A percentile compares a stretch with the other conserved stretches of the same genome.
Conservation (phyloP, 108 stramenopile species). For the Epithemia pelagica region DNA sequence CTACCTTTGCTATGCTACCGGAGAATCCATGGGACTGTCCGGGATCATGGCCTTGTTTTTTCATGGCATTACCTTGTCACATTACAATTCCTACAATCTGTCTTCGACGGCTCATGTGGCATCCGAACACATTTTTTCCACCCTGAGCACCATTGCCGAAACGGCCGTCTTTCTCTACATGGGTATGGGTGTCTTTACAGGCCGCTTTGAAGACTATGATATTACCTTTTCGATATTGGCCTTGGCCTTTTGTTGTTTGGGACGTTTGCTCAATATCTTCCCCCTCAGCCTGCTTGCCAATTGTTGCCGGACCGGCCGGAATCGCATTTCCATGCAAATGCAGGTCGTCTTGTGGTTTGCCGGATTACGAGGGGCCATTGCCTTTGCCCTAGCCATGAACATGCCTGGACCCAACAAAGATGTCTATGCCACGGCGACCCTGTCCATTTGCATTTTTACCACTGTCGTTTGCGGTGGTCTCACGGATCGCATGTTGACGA, state of each 20-base stretch:
- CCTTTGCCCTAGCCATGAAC: slow-evolving; percentile 88
- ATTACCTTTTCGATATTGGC: slow-evolving; percentile 68
- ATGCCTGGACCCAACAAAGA: slow-evolving; percentile 88
- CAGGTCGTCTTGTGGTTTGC: slow-evolving; percentile 95
- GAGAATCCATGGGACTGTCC: slow-evolving; percentile 81
- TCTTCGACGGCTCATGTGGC: slow-evolving; percentile 76
- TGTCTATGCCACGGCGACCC: slow-evolving; percentile 84
- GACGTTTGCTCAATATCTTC: slow-evolving; percentile 85
- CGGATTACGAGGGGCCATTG: slow-evolving; percentile 93
- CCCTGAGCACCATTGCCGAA: slow-evolving; percentile 86
- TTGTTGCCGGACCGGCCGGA: slow-evolving; percentile 39
- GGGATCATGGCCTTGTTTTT: slow-evolving; percentile 97
- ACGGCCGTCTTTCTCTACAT: slow-evolving; percentile 95
- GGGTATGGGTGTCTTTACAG: slow-evolving; percentile 95
- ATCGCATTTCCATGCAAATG: slow-evolving; percentile 52
- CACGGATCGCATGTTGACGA: slow-evolving; percentile 78
- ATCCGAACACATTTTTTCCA: slow-evolving; percentile 90
- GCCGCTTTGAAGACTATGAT: slow-evolving; percentile 70
- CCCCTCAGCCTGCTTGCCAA: slow-evolving; percentile 87
- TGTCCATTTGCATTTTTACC: slow-evolving; percentile 93
- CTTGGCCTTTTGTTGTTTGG: slow-evolving; percentile 78
- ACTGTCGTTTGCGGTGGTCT: slow-evolving; percentile 95
- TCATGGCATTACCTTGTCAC: slow-evolving; percentile 85
- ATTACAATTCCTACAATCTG: slow-evolving; percentile 96
- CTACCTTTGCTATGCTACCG: slow-evolving; percentile 89